Evolutionary conservation across 148 eudicot species (phyloP).

Genomic region (Dysphania ambrosioides): DNA sequence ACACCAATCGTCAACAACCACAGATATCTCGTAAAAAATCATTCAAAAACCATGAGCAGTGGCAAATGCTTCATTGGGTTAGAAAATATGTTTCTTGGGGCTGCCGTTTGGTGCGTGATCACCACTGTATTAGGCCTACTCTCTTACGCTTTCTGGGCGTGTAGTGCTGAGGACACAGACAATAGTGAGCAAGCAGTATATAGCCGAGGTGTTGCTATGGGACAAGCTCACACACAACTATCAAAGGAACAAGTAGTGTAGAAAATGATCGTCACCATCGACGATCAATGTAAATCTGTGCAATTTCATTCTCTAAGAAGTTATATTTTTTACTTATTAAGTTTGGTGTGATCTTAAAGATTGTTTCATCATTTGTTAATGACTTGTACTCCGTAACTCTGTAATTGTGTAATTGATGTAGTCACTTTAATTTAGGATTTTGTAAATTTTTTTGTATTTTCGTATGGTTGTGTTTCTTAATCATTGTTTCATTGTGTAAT

Average conservation of each 20-base stretch:
- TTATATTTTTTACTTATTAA: not conserved
- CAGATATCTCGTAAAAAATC: not conserved
- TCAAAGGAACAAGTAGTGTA: not conserved
- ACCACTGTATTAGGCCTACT: not conserved
- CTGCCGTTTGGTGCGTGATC: constrained; percentile 9
- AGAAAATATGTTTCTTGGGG: not conserved
- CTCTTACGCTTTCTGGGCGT: not conserved
- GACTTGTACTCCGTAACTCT: too few species aligned
- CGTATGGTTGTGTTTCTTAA: too few species aligned
- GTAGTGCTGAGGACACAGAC: not conserved
- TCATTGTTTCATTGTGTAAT: too few species aligned
- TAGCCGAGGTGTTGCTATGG: constrained; percentile 17
- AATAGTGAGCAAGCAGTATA: not conserved
- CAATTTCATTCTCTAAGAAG: not conserved
- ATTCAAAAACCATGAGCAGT: not conserved
- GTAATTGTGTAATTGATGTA: too few species aligned
- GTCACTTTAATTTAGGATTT: too few species aligned
- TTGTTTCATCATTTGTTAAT: too few species aligned
- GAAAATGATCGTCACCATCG: not conserved
- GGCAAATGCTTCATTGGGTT: not conserved
- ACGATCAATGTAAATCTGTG: not conserved
- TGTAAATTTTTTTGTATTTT: too few species aligned
- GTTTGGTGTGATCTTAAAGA: not conserved
- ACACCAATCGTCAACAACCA: not conserved
- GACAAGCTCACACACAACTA: constrained; percentile 8